Percentiles rank a stretch among this genome's conserved stretches.
phyloP scores from a whole-genome alignment of 2,329 filamentous ascomycete species.

The Sporothrix variecibatus region DNA sequence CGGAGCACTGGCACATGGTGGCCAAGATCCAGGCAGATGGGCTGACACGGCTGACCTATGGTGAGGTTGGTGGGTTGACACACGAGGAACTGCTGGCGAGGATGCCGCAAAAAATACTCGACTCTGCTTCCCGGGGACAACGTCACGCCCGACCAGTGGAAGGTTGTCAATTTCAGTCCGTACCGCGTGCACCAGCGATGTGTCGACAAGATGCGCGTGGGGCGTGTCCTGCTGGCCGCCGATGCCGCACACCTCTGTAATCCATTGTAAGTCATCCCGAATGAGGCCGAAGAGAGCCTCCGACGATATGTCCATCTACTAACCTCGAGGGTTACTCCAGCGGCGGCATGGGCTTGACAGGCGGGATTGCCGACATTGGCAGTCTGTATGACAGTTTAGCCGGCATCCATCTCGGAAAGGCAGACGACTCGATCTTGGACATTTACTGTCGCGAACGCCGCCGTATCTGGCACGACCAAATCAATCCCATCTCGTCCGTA shows the following conservation, averaged over 20 bases:
- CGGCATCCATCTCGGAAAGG: constrained; percentile 43
- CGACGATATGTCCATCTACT: not conserved
- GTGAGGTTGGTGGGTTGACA: constrained; percentile 55
- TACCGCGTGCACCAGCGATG: constrained; percentile 55
- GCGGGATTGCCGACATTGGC: constrained; percentile 52
- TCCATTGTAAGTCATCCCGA: constrained; percentile 43
- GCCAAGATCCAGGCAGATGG: constrained; percentile 60
- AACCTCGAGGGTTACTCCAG: constrained; percentile 26
- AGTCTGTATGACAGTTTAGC: constrained; percentile 50
- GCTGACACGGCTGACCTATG: constrained; percentile 64
- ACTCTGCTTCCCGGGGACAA: constrained; percentile 57
- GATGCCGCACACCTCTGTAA: constrained; percentile 63
- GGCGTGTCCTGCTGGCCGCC: constrained; percentile 57
- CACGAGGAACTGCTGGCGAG: constrained; percentile 54
- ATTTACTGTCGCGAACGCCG: constrained; percentile 45
- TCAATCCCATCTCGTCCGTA: constrained; percentile 32
- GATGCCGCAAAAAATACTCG: constrained; percentile 56
- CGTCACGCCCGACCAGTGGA: constrained; percentile 59
- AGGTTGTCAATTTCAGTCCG: constrained; percentile 57
- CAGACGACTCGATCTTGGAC: constrained; percentile 46
- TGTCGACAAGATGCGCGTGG: constrained; percentile 49
- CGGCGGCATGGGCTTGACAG: constrained; percentile 52
- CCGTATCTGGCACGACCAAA: constrained; percentile 39
- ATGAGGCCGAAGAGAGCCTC: not conserved
- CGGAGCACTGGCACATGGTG: constrained; percentile 59